A percentile compares a stretch with the other conserved stretches of the same genome.
These are phyloP conservation scores for Iberis amara DNA, from an alignment of 441 rosid genomes.

Conservation along the genomic window DNA sequence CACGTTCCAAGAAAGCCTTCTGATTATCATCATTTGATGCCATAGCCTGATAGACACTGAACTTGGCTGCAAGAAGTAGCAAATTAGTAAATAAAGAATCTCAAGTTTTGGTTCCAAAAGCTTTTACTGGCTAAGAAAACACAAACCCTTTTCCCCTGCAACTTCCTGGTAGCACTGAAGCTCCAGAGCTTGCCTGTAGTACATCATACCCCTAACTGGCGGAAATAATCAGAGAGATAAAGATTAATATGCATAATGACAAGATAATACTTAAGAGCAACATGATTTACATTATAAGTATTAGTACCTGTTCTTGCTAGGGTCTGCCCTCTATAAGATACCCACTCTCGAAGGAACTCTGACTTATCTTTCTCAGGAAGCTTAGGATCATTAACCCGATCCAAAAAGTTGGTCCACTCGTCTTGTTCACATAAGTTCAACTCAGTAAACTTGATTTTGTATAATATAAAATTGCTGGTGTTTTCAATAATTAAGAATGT, in stretches of 20 bases:
- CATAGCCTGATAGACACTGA: conserved; percentile 38
- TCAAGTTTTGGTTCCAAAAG: conserved; percentile 5
- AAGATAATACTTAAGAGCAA: conserved; percentile 18
- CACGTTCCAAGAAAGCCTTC: conserved; percentile 36
- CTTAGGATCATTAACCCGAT: conserved; percentile 43
- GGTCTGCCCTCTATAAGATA: conserved; percentile 90
- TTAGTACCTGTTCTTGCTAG: conserved; percentile 89
- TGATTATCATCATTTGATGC: conserved; percentile 34
- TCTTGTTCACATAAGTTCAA: conserved; percentile 41
- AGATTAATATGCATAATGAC: conserved; percentile 14
- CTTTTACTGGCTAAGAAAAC: conserved; percentile 19
- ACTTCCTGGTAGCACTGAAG: conserved; percentile 72
- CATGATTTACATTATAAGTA: conserved; percentile 11
- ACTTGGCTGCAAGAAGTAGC: conserved; percentile 38
- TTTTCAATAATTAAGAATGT: conserved; percentile 26
- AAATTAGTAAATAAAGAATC: conserved; percentile 7
- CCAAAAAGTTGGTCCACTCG: conserved; percentile 81
- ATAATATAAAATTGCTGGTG: neutral
- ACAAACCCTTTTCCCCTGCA: conserved; percentile 65
- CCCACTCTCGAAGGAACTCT: conserved; percentile 69
- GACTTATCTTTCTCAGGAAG: conserved; percentile 27
- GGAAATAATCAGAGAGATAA: conserved; percentile 25
- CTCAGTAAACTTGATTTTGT: conserved; percentile 17
- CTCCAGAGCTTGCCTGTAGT: conserved; percentile 74
- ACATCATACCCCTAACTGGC: conserved; percentile 98